Evolutionary conservation across 2,329 filamentous ascomycete species (phyloP), one percentile per base, ranked within the genome.

Genomic region (Escovopsis sp.): DNA sequence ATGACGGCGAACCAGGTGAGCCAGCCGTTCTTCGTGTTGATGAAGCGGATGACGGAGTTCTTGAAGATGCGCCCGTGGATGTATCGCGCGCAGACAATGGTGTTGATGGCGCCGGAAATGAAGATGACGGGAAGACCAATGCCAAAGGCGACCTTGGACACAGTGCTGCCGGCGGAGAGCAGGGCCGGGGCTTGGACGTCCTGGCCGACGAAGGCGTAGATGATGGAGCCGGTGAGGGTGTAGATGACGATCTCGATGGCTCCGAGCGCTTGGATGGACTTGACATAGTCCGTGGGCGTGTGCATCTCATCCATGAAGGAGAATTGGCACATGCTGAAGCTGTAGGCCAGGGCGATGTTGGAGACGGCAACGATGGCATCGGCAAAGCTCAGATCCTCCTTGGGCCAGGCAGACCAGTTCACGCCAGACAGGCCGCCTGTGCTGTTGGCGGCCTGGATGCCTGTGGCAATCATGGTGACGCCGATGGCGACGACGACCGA

Each of bases 291-390:
- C 2, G 25, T 25, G 6, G 63, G 63, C 0, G 62, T 65, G 45
- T 66, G 63, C 63, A 67, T 67, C 51, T 67, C 63, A 43, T 66
- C 62, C 63, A 67, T 67, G 45, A 67, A 66, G 47, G 57, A 61
- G 54, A 67, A 66, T 47, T 66, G 63, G 53, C 61, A 65, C 35
- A 67, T 57, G 43, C 63, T 60, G 39, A 66, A 67, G 41, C 73
- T 64, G 58, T 78, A 85, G 37, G 79, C 77, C 40, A 84, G 73
- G 40, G 81, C 65, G 35, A 85, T 83, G 57, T 82, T 82, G 48
- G 62, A 66, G 31, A 79, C 65, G 14, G 72, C 66, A 12, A 72
- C 62, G 48, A 79, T 77, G 15, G 61, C 72, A 31, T 69, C 61
- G 31, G 62, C 59, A 27, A 79, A 61, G 25, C 56, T 56, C 1